phyloP scores from a whole-genome alignment of 1,284 basidiomycete species.

The Marasmius fiardii region DNA sequence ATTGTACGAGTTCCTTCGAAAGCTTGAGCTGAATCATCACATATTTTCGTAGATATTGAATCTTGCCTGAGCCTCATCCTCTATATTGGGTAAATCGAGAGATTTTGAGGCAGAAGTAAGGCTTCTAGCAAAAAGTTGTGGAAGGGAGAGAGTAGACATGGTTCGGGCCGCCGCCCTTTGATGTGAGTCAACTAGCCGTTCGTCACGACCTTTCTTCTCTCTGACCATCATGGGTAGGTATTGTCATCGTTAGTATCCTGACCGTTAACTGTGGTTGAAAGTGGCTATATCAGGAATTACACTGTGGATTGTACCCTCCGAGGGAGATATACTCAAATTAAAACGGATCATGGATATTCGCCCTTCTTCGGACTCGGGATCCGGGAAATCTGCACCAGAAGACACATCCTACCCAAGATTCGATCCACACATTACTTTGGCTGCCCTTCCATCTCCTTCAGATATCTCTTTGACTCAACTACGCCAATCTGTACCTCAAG shows the following conservation, averaged over 20 bases:
- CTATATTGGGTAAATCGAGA: slow-evolving; percentile 39
- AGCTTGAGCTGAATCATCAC: neutral
- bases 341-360: slow-evolving; percentile 31
- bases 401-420: slow-evolving; percentile 54
- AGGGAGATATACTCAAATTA: slow-evolving; percentile 28
- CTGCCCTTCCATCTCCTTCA: slow-evolving; percentile 38
- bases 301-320: slow-evolving; percentile 48
- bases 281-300: slow-evolving; percentile 22
- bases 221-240: neutral
- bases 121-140: slow-evolving; percentile 9
- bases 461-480: slow-evolving; percentile 28
- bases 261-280: neutral
- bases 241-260: neutral
- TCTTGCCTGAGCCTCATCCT: slow-evolving; percentile 49
- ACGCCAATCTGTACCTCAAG: slow-evolving; percentile 35
- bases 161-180: neutral
- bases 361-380: too few relatives aligned
- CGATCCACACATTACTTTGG: slow-evolving; percentile 69
- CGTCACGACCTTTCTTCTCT: neutral
- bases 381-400: slow-evolving; percentile 19
- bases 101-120: slow-evolving; percentile 37
- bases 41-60: neutral
- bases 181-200: too few relatives aligned
- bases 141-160: slow-evolving; percentile 10
- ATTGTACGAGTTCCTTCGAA: slow-evolving; percentile 53